These are phyloP conservation scores for Hyaloperonospora brassicae DNA, from an alignment of 352 stramenopile species.

Conservation along the genomic window DNA sequence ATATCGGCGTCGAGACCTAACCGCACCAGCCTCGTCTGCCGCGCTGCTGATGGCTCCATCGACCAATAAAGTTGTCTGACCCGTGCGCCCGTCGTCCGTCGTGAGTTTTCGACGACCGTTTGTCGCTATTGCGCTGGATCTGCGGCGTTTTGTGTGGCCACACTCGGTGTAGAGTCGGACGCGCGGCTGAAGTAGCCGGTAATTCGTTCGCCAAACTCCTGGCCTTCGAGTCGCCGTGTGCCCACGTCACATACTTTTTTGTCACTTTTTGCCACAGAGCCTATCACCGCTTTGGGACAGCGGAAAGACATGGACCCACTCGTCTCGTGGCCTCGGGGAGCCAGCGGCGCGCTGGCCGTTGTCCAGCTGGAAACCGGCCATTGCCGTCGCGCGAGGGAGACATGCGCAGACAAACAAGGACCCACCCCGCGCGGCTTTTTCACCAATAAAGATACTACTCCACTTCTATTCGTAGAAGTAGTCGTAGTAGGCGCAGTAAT, in stretches of 20 bases:
- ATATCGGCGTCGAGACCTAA: background rate
- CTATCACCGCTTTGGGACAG: too few species aligned
- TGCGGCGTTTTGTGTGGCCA: background rate
- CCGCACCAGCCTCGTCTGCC: background rate
- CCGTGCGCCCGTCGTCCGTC: background rate
- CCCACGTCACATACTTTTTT: constrained; percentile 21
- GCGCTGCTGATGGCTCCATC: constrained; percentile 6
- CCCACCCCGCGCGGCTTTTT: too few species aligned
- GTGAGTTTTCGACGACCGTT: constrained; percentile 1
- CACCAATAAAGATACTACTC: background rate
- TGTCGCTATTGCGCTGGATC: too few species aligned
- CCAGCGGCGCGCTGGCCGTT: constrained; percentile 10
- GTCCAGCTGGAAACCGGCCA: constrained; percentile 16
- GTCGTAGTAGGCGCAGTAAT: too few species aligned
- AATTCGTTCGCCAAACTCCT: constrained; percentile 19
- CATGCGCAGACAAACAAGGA: too few species aligned
- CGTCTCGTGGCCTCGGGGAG: constrained; percentile 6
- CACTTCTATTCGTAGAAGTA: background rate
- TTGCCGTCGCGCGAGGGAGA: too few species aligned
- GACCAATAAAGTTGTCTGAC: constrained; percentile 1
- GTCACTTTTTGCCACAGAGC: background rate
- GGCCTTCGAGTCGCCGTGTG: constrained; percentile 1
- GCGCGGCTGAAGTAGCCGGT: constrained; percentile 20
- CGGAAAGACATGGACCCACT: constrained; percentile 3
- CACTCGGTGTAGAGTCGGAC: background rate